A percentile compares a stretch with the other conserved stretches of the same genome.
Conservation (phyloP, 164 flowering plant species). For the Paratinospora sagittata region DNA sequence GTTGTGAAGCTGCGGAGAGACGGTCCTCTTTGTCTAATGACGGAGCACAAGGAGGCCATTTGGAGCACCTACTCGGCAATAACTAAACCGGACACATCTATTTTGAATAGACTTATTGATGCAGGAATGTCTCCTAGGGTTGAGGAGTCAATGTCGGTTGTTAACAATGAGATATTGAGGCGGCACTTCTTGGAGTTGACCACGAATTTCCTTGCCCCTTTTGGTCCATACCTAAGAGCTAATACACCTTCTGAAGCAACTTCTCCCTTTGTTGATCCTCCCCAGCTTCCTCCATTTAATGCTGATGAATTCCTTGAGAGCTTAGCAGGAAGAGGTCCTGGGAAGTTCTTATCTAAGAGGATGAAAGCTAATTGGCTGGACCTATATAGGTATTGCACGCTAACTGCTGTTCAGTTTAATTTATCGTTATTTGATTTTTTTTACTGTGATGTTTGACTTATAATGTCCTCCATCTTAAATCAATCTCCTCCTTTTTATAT, state of each 20-base stretch:
- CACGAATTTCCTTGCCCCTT: conserved; percentile 92
- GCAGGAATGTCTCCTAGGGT: conserved; percentile 91
- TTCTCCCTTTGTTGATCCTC: conserved; percentile 88
- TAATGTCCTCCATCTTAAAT: background rate
- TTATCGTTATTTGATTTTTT: background rate
- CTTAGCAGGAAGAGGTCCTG: conserved; percentile 89
- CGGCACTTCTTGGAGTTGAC: conserved; percentile 98
- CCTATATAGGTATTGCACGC: conserved; percentile 64
- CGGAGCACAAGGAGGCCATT: conserved; percentile 90
- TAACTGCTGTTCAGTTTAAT: background rate
- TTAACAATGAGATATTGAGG: conserved; percentile 91
- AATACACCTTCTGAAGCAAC: conserved; percentile 82
- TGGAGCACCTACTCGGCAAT: conserved; percentile 80
- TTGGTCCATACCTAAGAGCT: conserved; percentile 84
- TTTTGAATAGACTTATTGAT: conserved; percentile 89
- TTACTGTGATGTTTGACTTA: background rate
- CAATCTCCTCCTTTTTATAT: background rate
- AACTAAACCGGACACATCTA: conserved; percentile 89
- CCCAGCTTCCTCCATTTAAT: conserved; percentile 67
- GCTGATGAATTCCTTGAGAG: conserved; percentile 67
- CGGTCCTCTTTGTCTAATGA: conserved; percentile 95
- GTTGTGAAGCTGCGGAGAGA: conserved; percentile 89
- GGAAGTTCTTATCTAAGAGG: conserved; percentile 83
- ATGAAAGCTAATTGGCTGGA: conserved; percentile 97
- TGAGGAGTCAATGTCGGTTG: conserved; percentile 98